Evolutionary conservation across 2,329 filamentous ascomycete species (phyloP), one percentile per base, ranked within the genome.

Genomic region (Fusarium guadeloupense): DNA sequence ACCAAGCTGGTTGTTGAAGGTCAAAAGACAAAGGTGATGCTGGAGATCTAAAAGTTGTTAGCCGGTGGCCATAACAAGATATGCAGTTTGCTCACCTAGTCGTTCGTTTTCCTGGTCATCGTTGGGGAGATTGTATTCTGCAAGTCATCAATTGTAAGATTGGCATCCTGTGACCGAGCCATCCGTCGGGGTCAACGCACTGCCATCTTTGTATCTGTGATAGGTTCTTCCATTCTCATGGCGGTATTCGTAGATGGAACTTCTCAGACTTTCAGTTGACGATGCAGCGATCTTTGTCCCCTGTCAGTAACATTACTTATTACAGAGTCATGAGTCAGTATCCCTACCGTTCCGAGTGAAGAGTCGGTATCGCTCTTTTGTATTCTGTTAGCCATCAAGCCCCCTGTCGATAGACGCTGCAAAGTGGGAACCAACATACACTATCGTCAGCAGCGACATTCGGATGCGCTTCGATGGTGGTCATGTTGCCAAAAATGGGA

Each of bases 191-290:
- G 14, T 6, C 6, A 5, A 26, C 55, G 4, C 26, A 59, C 55
- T 59, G 19, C 55, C 55, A 1, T 59, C 55, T 6, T 39, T 58
- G 7, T 34, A 59, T 5, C 31, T 42, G n/a, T 59, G 55, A 3
- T 59, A 59, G 6, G 55, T 59, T n/a, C 55, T 53, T 19, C 55
- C 55, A 4, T 59, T 59, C 1, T 59, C 55, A 6, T 45, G 54
- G 2, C 55, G 41, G 6, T 21, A 59, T 13, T 59, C 47, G 13
- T 38, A 49, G 14, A 59, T 54, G 1, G 55, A 59, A 5, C 55
- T 59, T 14, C 54, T 47, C 16, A 59, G 9, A 5, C 54, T 59
- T n/a, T 59, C 55, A 3, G 55, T 59, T 0, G 55, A 59, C 2
- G 55, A 59, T 4, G 54, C 42, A 20, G 30, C 41, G 4, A 54